Evolutionary conservation across 306 rosid species (phyloP).

Genomic region (Rosa chinensis): DNA sequence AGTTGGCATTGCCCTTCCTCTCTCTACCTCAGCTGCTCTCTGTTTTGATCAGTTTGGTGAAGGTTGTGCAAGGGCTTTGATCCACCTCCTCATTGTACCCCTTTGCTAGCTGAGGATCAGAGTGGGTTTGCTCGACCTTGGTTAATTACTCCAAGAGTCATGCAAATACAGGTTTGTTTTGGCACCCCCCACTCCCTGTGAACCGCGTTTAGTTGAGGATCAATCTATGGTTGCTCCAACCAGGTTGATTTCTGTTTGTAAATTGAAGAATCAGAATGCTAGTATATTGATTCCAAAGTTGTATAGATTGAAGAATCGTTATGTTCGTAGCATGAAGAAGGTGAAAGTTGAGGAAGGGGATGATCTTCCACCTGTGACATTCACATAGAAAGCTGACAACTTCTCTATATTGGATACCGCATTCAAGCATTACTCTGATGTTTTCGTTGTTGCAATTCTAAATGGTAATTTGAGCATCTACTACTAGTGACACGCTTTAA

Average conservation of each 20-base stretch:
- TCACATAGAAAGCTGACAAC: conserved; percentile 10
- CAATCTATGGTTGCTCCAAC: not conserved
- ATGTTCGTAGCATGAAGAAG: not conserved
- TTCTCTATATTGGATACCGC: not conserved
- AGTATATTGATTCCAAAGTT: not conserved
- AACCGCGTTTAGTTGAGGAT: conserved; percentile 5
- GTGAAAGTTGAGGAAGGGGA: not conserved
- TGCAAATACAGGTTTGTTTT: not conserved
- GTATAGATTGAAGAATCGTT: not conserved
- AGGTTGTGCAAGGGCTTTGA: not conserved
- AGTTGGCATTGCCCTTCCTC: too few relatives aligned
- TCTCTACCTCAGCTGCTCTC: too few relatives aligned
- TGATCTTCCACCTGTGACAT: not conserved
- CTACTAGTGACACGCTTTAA: not conserved
- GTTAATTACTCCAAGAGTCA: not conserved
- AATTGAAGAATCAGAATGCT: not conserved
- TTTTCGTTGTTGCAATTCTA: too few relatives aligned
- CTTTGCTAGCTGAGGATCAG: not conserved
- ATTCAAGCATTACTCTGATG: too few relatives aligned
- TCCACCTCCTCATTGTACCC: not conserved
- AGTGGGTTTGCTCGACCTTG: not conserved
- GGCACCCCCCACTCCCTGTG: not conserved
- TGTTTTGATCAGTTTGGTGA: too few relatives aligned
- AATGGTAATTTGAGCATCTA: not conserved
- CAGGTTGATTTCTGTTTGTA: not conserved